phyloP scores from a whole-genome alignment of 2,329 filamentous ascomycete genomes.

The Berkeleyomyces rouxiae region DNA sequence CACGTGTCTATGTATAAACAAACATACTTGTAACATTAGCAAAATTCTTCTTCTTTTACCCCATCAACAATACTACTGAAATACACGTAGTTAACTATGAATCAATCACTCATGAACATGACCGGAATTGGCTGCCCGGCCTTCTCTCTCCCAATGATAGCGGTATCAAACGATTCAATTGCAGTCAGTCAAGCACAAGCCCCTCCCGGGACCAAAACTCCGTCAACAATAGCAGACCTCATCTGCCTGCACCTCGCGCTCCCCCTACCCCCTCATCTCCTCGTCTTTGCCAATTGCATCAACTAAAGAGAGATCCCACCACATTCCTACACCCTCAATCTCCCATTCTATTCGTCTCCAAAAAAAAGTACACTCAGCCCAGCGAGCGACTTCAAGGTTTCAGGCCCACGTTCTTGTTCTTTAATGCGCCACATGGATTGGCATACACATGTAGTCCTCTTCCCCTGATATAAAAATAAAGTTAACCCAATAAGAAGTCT shows the following conservation, averaged over 20 bases:
- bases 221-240: neutral
- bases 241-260: neutral
- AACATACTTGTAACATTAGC: neutral
- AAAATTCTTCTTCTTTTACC: neutral
- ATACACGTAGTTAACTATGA: too few relatives aligned
- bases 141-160: neutral
- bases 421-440: neutral
- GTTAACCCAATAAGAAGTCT: neutral
- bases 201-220: neutral
- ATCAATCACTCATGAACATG: too few relatives aligned
- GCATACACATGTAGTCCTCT: neutral
- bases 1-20: neutral
- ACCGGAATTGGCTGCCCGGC: too few relatives aligned
- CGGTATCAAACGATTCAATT: conserved; percentile 13
- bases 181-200: conserved; percentile 8
- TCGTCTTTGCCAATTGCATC: neutral
- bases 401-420: neutral
- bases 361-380: neutral
- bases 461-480: neutral
- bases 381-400: neutral
- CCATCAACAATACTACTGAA: too few relatives aligned
- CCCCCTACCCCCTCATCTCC: neutral
- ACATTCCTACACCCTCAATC: neutral
- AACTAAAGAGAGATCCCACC: neutral
- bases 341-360: too few relatives aligned